phyloP scores from a whole-genome alignment of 139 green algal species.

The Asterochloris sp. region DNA sequence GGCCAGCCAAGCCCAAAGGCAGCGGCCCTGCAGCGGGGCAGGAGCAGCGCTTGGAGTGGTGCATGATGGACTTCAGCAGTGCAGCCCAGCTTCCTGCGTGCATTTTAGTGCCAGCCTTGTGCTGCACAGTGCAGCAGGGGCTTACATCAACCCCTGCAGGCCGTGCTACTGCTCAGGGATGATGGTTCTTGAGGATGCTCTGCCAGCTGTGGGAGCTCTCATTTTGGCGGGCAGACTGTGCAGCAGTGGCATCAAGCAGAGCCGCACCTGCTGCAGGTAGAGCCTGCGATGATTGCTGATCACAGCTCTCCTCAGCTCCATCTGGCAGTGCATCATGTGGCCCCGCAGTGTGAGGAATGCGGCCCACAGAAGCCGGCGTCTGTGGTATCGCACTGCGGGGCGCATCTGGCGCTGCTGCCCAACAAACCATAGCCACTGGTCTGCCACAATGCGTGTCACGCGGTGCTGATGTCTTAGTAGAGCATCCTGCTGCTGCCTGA shows the following conservation, averaged over 20 bases:
- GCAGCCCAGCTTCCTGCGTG: not conserved
- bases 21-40: too few species aligned
- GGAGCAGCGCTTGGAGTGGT: too few species aligned
- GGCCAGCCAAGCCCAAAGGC: too few species aligned
- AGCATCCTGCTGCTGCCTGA: not conserved
- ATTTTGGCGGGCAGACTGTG: too few species aligned
- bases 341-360: not conserved
- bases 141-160: too few species aligned
- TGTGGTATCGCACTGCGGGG: conserved; percentile 11
- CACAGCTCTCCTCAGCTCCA: conserved; percentile 4
- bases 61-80: not conserved
- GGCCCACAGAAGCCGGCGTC: not conserved
- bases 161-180: too few species aligned
- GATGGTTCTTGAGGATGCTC: too few species aligned
- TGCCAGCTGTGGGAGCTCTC: too few species aligned
- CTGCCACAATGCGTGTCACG: conserved; percentile 4
- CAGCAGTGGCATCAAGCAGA: not conserved
- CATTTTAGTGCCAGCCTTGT: too few species aligned
- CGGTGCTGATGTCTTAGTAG: not conserved
- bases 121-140: too few species aligned
- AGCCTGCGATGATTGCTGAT: conserved; percentile 11
- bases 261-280: conserved; percentile 3
- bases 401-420: not conserved
- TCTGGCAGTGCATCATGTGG: conserved; percentile 3
- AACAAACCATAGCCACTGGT: conserved; percentile 16